Evolutionary conservation across 2,329 filamentous ascomycete species (phyloP).

Genomic region (Blastomyces emzantsi): DNA sequence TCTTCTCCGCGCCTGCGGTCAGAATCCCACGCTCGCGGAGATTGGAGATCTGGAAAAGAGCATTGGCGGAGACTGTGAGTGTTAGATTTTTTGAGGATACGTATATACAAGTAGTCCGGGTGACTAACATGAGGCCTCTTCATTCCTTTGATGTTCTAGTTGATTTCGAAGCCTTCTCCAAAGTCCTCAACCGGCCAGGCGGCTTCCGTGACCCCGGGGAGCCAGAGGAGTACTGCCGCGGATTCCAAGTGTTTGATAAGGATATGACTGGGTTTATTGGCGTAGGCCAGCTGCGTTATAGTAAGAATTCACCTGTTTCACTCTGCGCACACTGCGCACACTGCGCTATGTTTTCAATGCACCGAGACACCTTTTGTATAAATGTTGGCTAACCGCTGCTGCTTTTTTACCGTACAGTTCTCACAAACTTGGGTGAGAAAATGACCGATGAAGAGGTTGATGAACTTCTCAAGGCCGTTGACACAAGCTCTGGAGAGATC

Average conservation of each 20-base stretch:
- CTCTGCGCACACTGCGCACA: not conserved
- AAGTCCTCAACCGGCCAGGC: conserved; percentile 91
- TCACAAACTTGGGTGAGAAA: conserved; percentile 98
- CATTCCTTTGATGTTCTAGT: conserved; percentile 49
- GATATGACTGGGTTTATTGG: conserved; percentile 98
- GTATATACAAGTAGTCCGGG: not conserved
- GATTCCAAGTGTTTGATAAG: conserved; percentile 99
- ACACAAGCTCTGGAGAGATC: conserved; percentile 91
- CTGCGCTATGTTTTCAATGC: not conserved
- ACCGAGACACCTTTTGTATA: not conserved
- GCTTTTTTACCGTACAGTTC: conserved; percentile 43
- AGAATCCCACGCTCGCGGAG: conserved; percentile 93
- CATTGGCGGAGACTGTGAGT: conserved; percentile 81
- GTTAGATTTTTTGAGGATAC: conserved; percentile 23
- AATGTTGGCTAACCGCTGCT: not conserved
- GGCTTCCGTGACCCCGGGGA: conserved; percentile 98
- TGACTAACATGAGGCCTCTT: conserved; percentile 1
- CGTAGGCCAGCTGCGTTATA: conserved; percentile 93
- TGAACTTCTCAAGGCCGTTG: conserved; percentile 95
- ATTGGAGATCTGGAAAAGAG: conserved; percentile 87
- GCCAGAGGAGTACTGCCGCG: conserved; percentile 95
- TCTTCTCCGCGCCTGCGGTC: conserved; percentile 88
- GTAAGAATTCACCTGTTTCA: conserved; percentile 27
- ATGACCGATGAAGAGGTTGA: conserved; percentile 99
- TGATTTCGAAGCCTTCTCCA: conserved; percentile 95